Conservation (phyloP, 2,329 filamentous ascomycete species). For the Ceratocystiopsis sp. region DNA sequence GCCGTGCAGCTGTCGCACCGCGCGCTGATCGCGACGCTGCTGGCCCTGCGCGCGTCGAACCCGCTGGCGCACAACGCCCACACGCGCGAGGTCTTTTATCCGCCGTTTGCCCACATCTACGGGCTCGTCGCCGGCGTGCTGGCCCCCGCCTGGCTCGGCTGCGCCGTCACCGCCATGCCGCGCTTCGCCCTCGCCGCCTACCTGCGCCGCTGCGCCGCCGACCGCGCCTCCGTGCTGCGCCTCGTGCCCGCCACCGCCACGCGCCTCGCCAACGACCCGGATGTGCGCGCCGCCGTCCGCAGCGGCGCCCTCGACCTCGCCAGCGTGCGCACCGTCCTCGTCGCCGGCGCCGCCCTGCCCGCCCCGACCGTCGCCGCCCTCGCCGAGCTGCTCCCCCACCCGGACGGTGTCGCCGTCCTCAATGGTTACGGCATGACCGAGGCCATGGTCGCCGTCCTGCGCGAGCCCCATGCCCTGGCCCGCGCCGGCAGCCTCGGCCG, state of each 20-base stretch:
- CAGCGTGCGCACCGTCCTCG: slow-evolving; percentile 39
- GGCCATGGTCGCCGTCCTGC: slow-evolving; percentile 45
- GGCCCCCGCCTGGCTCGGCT: slow-evolving; percentile 20
- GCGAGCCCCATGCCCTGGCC: slow-evolving; percentile 15
- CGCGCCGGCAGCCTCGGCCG: slow-evolving; percentile 28
- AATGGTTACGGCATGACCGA: slow-evolving; percentile 87
- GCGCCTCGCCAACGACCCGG: slow-evolving; percentile 53
- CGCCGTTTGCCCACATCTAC: slow-evolving; percentile 29
- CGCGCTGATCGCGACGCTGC: slow-evolving; percentile 21
- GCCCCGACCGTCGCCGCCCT: slow-evolving; percentile 38
- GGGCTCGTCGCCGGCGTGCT: slow-evolving; percentile 27
- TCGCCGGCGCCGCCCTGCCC: slow-evolving; percentile 52
- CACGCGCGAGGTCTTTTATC: slow-evolving; percentile 18
- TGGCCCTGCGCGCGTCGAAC: slow-evolving; percentile 19
- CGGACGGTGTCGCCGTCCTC: slow-evolving; percentile 22
- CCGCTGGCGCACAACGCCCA: slow-evolving; percentile 11
- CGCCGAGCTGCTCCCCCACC: slow-evolving; percentile 33
- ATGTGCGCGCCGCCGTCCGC: too few species aligned
- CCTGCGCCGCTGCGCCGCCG: slow-evolving; percentile 48
- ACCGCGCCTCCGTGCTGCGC: slow-evolving; percentile 46
- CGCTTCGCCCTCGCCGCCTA: slow-evolving; percentile 60
- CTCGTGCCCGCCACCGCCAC: slow-evolving; percentile 63
- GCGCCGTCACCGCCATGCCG: slow-evolving; percentile 47
- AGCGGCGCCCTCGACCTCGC: slow-evolving; percentile 53
- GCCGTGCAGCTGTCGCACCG: slow-evolving; percentile 27